A percentile compares a stretch with the other conserved stretches of the same genome.
These are phyloP conservation scores for Pseudocercospora macadamiae DNA, from an alignment of 2,329 filamentous ascomycete genomes.

Conservation along the genomic window DNA sequence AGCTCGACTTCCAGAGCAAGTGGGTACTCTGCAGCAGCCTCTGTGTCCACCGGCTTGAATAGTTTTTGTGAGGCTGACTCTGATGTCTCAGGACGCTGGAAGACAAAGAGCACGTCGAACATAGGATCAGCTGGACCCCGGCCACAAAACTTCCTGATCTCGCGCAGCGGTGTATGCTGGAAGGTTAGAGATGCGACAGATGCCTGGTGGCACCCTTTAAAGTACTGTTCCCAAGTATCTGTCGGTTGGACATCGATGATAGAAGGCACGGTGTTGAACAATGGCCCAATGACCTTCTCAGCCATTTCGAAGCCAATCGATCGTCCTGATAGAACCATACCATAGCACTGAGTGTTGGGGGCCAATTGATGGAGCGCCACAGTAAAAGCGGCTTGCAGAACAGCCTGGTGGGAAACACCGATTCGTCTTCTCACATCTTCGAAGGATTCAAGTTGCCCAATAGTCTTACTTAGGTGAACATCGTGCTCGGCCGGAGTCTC, in stretches of 20 bases:
- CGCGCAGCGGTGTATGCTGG: slow-evolving; percentile 76
- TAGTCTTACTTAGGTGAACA: background rate
- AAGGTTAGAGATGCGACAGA: slow-evolving; percentile 69
- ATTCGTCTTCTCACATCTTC: slow-evolving; percentile 58
- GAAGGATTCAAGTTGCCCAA: slow-evolving; percentile 6
- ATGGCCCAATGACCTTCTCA: slow-evolving; percentile 72
- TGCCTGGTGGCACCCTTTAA: slow-evolving; percentile 69
- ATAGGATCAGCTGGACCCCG: slow-evolving; percentile 58
- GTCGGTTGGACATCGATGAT: slow-evolving; percentile 50
- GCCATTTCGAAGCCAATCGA: slow-evolving; percentile 68
- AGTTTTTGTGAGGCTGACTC: slow-evolving; percentile 1
- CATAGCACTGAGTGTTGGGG: slow-evolving; percentile 59
- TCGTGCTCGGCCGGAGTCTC: background rate
- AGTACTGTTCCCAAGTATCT: slow-evolving; percentile 62
- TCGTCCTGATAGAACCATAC: slow-evolving; percentile 78
- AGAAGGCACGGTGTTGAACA: slow-evolving; percentile 90
- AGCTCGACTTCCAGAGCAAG: slow-evolving; percentile 75
- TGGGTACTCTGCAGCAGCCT: slow-evolving; percentile 67
- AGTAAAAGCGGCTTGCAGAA: slow-evolving; percentile 76
- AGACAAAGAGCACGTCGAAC: slow-evolving; percentile 83
- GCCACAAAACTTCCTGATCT: slow-evolving; percentile 78
- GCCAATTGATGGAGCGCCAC: slow-evolving; percentile 61
- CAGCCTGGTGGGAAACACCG: slow-evolving; percentile 75
- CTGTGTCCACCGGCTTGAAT: slow-evolving; percentile 60
- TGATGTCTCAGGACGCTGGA: slow-evolving; percentile 57